A percentile compares a stretch with the other conserved stretches of the same genome.
Evolutionary conservation across 371 early-diverging fungal genomes (phyloP).

Genomic region (Apophysomyces ossiformis): DNA sequence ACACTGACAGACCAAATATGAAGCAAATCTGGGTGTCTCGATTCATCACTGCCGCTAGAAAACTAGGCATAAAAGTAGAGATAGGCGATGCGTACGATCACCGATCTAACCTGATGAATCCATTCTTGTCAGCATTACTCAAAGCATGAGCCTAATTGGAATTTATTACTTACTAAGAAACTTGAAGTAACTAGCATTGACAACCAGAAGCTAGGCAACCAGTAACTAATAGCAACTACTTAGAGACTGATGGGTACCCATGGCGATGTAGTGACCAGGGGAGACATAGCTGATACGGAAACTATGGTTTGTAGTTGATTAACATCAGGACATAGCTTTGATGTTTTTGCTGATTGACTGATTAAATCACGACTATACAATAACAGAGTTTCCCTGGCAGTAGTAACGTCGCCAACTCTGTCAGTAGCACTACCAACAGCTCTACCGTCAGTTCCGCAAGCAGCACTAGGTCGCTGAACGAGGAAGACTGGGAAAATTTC

Average conservation of each 20-base stretch:
- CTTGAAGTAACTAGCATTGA: background rate
- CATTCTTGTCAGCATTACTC: background rate
- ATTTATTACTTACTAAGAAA: background rate
- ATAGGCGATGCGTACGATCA: too few relatives aligned
- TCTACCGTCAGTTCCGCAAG: background rate
- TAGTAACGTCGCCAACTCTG: too few relatives aligned
- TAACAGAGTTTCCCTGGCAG: too few relatives aligned
- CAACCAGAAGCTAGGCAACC: background rate
- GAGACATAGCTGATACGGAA: too few relatives aligned
- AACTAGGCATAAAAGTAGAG: background rate
- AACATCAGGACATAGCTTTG: too few relatives aligned
- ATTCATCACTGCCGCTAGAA: background rate
- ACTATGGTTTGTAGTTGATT: too few relatives aligned
- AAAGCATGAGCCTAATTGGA: background rate
- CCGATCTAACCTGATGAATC: too few relatives aligned
- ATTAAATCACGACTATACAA: too few relatives aligned
- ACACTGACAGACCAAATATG: background rate
- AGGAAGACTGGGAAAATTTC: background rate
- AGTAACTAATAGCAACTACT: background rate
- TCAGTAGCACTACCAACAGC: background rate
- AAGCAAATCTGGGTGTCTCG: background rate
- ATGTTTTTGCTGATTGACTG: too few relatives aligned
- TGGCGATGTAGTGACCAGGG: too few relatives aligned
- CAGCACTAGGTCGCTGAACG: background rate
- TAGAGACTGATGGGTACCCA: too few relatives aligned